Evolutionary conservation across 306 rosid species (phyloP).

Genomic region (Medicago lupulina): DNA sequence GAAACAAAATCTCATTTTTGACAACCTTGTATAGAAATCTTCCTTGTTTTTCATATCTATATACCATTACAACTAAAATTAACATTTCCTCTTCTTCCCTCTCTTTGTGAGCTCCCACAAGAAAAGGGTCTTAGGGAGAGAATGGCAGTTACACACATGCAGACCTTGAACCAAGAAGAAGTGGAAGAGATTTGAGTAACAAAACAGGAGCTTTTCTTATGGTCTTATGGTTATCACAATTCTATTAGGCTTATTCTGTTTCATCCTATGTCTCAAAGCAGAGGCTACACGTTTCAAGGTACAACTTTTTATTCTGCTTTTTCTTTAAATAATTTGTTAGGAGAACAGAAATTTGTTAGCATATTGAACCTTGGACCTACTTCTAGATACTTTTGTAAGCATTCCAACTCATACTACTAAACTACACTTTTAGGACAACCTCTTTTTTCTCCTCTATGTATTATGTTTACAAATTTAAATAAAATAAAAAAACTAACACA

Average conservation of each 20-base stretch:
- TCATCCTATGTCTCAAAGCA: constrained; percentile 80
- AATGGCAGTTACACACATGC: constrained; percentile 83
- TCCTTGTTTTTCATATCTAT: constrained; percentile 38
- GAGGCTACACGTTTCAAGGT: constrained; percentile 94
- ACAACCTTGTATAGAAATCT: too few relatives aligned
- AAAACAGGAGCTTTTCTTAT: constrained; percentile 67
- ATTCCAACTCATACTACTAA: too few relatives aligned
- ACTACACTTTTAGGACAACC: too few relatives aligned
- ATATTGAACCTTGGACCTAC: not conserved
- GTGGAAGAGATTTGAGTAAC: constrained; percentile 61
- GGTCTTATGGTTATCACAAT: constrained; percentile 70
- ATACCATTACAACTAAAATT: not conserved
- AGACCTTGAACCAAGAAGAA: constrained; percentile 76
- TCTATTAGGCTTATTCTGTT: constrained; percentile 72
- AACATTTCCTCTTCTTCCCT: not conserved
- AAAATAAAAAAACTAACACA: too few relatives aligned
- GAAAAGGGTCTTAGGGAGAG: too few relatives aligned
- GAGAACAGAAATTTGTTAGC: not conserved
- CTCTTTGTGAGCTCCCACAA: constrained; percentile 24
- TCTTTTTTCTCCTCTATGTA: too few relatives aligned
- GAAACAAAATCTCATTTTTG: too few relatives aligned
- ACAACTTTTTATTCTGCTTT: constrained; percentile 28
- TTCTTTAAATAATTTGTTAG: not conserved
- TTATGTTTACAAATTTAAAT: too few relatives aligned
- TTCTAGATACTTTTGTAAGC: not conserved